These are phyloP conservation scores for Aureobasidium sp. DNA, from an alignment of 2,329 filamentous ascomycete genomes.

Conservation along the genomic window DNA sequence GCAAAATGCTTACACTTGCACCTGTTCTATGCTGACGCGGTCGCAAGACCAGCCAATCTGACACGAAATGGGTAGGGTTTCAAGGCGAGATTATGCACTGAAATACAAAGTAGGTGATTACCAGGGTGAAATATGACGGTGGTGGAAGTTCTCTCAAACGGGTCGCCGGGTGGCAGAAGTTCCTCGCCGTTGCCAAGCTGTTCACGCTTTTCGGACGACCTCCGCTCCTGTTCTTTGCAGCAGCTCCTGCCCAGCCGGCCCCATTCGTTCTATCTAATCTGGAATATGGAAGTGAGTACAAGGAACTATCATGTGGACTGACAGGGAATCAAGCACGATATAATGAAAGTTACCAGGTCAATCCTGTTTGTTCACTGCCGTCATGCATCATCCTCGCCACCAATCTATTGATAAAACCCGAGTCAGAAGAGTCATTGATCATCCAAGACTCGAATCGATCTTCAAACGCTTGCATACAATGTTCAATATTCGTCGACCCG, in stretches of 20 bases:
- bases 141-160: neutral
- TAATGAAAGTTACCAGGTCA: too few relatives aligned
- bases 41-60: neutral
- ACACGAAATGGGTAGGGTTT: neutral
- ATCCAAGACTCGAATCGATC: neutral
- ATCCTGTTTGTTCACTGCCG: neutral
- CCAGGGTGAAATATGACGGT: neutral
- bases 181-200: neutral
- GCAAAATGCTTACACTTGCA: neutral
- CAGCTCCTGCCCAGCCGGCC: neutral
- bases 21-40: neutral
- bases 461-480: neutral
- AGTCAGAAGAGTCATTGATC: neutral
- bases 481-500: neutral
- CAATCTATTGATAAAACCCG: neutral
- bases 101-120: neutral
- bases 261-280: neutral
- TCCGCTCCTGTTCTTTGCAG: neutral
- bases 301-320: neutral
- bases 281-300: neutral
- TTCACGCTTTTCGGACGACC: neutral
- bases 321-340: neutral
- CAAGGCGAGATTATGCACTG: neutral
- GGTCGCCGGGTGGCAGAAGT: neutral
- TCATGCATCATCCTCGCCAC: neutral